A percentile compares a stretch with the other conserved stretches of the same genome.
Evolutionary conservation across 805 yeast species (phyloP).

Genomic region (Metschnikowia cubensis): DNA sequence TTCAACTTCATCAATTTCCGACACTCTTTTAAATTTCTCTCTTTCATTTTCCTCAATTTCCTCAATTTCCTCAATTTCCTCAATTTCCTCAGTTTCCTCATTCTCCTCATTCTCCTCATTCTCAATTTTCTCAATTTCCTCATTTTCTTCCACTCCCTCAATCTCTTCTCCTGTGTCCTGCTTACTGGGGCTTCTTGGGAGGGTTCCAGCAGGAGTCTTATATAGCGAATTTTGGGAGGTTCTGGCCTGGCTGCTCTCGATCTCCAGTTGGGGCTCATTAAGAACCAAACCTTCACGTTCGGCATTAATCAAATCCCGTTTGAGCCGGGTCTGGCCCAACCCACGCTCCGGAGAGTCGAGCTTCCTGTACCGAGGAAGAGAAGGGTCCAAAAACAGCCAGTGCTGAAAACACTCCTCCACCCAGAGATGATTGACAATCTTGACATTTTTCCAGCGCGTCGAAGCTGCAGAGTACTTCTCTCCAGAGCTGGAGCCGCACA

Average conservation of each 20-base stretch:
- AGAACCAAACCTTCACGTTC: not conserved
- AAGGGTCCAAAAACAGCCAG: constrained; percentile 53
- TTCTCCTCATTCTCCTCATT: not conserved
- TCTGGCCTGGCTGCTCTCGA: not conserved
- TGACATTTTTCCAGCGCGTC: constrained; percentile 53
- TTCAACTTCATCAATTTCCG: not conserved
- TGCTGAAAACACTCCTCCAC: constrained; percentile 68
- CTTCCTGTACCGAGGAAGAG: constrained; percentile 40
- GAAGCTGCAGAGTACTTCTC: constrained; percentile 71
- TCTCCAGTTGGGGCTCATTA: not conserved
- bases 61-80: not conserved
- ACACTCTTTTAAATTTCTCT: not conserved
- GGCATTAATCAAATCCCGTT: not conserved
- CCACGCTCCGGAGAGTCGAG: not conserved
- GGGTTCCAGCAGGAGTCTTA: not conserved
- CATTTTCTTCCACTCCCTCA: not conserved
- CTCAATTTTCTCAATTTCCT: not conserved
- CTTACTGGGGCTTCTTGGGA: constrained; percentile 1
- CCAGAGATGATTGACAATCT: constrained; percentile 80
- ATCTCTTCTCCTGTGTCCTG: not conserved
- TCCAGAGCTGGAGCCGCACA: constrained; percentile 67
- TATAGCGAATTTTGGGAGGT: not conserved
- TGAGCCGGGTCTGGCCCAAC: not conserved
- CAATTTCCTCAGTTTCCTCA: not conserved
- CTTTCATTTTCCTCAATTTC: not conserved